Percentiles rank a stretch among this genome's conserved stretches.
phyloP scores from a whole-genome alignment of 176 grass and related monocot genomes.

The Avena insularis region DNA sequence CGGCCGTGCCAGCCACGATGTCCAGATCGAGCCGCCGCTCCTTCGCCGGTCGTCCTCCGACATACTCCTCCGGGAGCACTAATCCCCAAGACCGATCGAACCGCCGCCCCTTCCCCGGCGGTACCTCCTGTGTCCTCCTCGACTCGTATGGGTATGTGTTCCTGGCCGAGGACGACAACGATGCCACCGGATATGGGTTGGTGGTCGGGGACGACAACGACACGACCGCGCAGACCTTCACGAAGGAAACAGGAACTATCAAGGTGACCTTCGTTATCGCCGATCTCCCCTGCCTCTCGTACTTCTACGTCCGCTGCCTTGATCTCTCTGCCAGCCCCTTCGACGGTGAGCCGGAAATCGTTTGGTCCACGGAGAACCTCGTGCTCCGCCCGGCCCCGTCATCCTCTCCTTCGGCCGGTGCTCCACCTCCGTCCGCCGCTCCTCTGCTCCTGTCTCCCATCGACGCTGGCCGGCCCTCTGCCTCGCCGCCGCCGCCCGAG shows the following conservation, averaged over 20 bases:
- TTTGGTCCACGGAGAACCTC: background rate
- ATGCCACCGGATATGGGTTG: background rate
- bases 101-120: background rate
- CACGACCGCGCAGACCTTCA: background rate
- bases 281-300: background rate
- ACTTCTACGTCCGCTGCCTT: background rate
- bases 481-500: no score
- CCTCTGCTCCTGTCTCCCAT: no score
- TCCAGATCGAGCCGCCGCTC: no score
- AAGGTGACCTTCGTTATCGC: background rate
- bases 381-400: background rate
- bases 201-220: background rate
- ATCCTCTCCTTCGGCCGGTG: no score
- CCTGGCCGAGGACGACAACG: background rate
- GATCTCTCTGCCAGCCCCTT: background rate
- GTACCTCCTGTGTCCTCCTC: background rate
- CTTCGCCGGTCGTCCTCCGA: no score
- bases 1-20: no score
- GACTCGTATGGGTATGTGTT: background rate
- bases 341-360: background rate
- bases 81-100: background rate
- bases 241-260: background rate
- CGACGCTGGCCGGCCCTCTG: no score
- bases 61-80: background rate
- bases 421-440: no score